A percentile compares a stretch with the other conserved stretches of the same genome.
phyloP scores from a whole-genome alignment of 352 stramenopile species.

The Globisporangium alternatum region DNA sequence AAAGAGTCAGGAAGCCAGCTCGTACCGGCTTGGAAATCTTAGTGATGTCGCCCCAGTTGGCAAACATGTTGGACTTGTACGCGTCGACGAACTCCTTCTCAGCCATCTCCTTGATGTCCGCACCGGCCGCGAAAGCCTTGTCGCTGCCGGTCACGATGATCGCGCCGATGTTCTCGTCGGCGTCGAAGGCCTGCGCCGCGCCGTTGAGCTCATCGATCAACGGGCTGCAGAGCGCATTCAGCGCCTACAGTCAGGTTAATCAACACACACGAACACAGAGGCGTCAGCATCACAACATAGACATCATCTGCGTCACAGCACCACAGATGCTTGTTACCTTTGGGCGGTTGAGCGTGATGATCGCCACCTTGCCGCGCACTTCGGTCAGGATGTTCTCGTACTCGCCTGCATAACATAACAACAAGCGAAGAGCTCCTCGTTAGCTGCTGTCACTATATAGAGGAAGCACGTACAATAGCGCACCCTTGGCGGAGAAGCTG shows the following conservation, averaged over 20 bases:
- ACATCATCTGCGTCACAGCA: not conserved
- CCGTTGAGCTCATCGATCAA: constrained; percentile 95
- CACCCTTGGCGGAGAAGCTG: constrained; percentile 59
- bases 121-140: constrained; percentile 96
- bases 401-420: constrained; percentile 33
- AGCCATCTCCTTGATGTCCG: constrained; percentile 98
- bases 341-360: constrained; percentile 96
- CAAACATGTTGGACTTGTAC: constrained; percentile 97
- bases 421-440: not conserved
- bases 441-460: not conserved
- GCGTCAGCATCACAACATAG: not conserved
- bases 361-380: constrained; percentile 87
- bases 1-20: not conserved
- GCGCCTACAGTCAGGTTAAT: constrained; percentile 41
- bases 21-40: constrained; percentile 91
- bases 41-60: constrained; percentile 95
- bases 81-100: constrained; percentile 90
- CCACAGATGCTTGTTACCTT: constrained; percentile 50
- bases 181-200: constrained; percentile 90
- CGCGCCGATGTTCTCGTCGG: constrained; percentile 90
- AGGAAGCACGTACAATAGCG: not conserved
- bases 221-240: constrained; percentile 96
- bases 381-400: constrained; percentile 89
- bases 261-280: not conserved
- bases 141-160: constrained; percentile 96